Conservation (phyloP, 495 filamentous ascomycete species). For the Umbilicaria muhlenbergii region DNA sequence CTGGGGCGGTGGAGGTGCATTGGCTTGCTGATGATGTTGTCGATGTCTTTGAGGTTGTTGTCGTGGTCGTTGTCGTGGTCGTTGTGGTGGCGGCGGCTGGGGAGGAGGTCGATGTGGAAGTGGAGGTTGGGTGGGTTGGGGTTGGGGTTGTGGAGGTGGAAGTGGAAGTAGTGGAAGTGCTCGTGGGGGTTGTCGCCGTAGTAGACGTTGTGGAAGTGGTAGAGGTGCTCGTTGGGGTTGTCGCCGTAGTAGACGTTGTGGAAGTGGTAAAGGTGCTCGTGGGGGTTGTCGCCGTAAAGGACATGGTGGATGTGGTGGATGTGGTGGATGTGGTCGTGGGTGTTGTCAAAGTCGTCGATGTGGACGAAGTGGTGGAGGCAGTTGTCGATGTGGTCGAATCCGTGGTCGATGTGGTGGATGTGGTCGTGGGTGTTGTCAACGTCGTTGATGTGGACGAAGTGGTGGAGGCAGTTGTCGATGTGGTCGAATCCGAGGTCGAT, state of each 20-base stretch:
- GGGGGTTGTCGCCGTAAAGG: not conserved
- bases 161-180: not conserved
- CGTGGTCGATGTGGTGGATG: not conserved
- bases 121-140: constrained; percentile 19
- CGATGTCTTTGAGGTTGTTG: constrained; percentile 9
- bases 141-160: constrained; percentile 18
- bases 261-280: not conserved
- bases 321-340: not conserved
- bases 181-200: not conserved
- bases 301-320: not conserved
- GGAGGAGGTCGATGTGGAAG: constrained; percentile 45
- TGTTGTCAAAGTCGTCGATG: not conserved
- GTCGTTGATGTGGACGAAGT: not conserved
- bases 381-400: not conserved
- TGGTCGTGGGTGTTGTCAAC: not conserved
- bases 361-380: not conserved
- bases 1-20: constrained; percentile 22
- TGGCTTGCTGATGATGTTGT: constrained; percentile 25
- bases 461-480: constrained; percentile 5
- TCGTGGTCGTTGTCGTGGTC: constrained; percentile 22
- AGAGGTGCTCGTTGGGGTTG: not conserved
- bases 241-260: constrained; percentile 6
- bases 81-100: constrained; percentile 49
- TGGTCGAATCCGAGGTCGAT: constrained; percentile 12
- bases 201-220: not conserved